Evolutionary conservation across 495 filamentous ascomycete species (phyloP), one percentile per base, ranked within the genome.

Genomic region (Recurvomyces mirabilis): DNA sequence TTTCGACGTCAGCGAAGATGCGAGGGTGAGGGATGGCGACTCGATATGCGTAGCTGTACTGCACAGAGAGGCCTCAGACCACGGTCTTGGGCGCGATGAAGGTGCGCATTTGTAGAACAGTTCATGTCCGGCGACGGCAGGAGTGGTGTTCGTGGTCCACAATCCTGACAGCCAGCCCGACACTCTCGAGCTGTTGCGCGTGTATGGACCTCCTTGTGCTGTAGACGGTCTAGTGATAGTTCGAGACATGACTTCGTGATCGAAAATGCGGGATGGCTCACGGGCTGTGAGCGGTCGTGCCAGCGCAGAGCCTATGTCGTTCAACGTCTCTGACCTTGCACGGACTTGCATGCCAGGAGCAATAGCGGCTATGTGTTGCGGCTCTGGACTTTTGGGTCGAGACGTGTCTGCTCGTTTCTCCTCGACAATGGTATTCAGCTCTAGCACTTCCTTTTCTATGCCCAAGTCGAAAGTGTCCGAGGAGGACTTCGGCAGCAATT

Each of bases 361-460:
- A n/a, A 52, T 33, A 17, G 49, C 49, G 7, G 49, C 28, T 5
- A 52, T 24, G 38, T 52, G 49, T 9, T 47, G 43, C 5, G 26
- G 9, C n/a, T 37, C 28, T 4, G 36, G 22, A 20, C 21, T 31
- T 4, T 29, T 13, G 2, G 29, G 4, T 9, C 43, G 36, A 12
- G 9, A 9, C 6, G 18, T 22, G 9, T 46, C 48, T 1, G 26
- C 24, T 32, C 43, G 13, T 11, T 38, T 35, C 21, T 47, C 49
- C 28, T 52, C 49, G 24, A 52, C 38, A 30, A 52, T 52, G 35
- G 37, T 47, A 22, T 52, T 52, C 21, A 52, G 43, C 43, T 52
- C 49, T 4, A 42, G 29, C 1, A 52, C 15, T 32, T 47, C 49
- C 26, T 52, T 35, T 4, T 52, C 49, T 4, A 47, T 12, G 12